These are phyloP conservation scores for Neurospora sp. DNA, from an alignment of 495 filamentous ascomycete species.

Conservation along the genomic window DNA sequence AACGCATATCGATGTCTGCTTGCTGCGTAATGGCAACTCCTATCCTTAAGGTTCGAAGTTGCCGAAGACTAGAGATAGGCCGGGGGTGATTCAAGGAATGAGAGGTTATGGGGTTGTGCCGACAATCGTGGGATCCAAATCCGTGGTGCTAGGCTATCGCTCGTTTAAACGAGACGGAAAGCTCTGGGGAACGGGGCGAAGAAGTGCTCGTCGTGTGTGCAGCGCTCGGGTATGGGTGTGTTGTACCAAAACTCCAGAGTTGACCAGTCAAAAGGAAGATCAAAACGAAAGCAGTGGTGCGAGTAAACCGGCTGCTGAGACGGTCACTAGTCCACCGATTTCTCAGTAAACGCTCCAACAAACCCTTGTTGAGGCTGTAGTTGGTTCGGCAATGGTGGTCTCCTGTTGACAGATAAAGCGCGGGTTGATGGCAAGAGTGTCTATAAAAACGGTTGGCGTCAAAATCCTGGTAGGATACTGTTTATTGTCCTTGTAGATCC, in stretches of 20 bases:
- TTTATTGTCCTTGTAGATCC: not conserved
- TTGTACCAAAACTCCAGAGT: conserved; percentile 16
- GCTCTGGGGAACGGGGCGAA: not conserved
- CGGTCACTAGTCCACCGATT: conserved; percentile 8
- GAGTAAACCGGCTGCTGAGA: not conserved
- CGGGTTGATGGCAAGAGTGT: not conserved
- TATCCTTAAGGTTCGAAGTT: not conserved
- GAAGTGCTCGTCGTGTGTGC: not conserved
- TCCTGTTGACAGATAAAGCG: not conserved
- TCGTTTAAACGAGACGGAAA: conserved; percentile 13
- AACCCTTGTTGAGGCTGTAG: not conserved
- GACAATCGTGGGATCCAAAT: not conserved
- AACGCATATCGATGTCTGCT: not conserved
- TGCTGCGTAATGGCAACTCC: not conserved
- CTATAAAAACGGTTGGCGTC: not conserved
- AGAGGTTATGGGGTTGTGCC: not conserved
- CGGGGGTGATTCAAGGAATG: not conserved
- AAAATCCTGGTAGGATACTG: not conserved
- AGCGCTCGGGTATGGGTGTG: conserved; percentile 7
- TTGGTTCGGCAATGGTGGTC: not conserved
- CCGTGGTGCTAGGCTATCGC: not conserved
- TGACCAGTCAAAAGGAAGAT: conserved; percentile 25
- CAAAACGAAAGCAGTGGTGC: conserved; percentile 12
- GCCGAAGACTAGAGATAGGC: not conserved
- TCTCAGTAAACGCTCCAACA: not conserved